Base-by-base conservation (phyloP, 192 early-diverging fungal species). In the Cladochytrium replicatum region DNA sequence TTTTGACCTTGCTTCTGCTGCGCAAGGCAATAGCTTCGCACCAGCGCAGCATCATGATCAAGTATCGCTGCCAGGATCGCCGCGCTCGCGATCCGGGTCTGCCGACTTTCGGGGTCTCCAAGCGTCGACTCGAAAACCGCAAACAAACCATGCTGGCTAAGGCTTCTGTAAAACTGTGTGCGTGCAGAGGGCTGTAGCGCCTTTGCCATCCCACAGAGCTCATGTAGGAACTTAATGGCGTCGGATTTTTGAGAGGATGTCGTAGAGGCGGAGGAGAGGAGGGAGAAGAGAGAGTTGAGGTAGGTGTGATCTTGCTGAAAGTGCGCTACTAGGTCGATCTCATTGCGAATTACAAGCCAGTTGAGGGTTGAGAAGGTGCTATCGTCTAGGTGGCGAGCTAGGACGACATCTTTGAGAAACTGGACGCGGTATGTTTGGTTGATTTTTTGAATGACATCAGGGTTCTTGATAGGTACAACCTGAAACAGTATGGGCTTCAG, bases 341-440 rank as follows among this genome's bases (percentile, higher is more conserved):
- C 76, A 55, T 90, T 88, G 63, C 83, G 82, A 50, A 86, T 88
- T 4, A 86, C 79, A 31, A 91, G 61, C 0, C 84, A 76, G 24
- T 78, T 78, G 42, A 97, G 63, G 11, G 78, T 70, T 5, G 89
- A 73, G 28, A 79, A 68, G 2, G 83, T 83, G 6, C 63, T 68
- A 15, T 97, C 91, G 46, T 93, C 89, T 9, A 91, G 50, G 39
- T 80, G 60, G 1, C 81, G 74, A 4, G 78, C 77, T 17, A 97
- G 69, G 0, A 87, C 84, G 0, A 84, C 83, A 54, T 93, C 89
- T 34, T 91, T 87, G 1, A 97, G 70, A 41, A 81, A 97, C 50
- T 88, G 87, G 8, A 91, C 45, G 4, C 93, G 76, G 52, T 87
- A 93, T 5, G 86, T 83, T 43, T 89, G 84, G 32, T 84, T 82